A percentile compares a stretch with the other conserved stretches of the same genome.
Evolutionary conservation across 2,329 filamentous ascomycete species (phyloP).

Genomic region (Aureobasidium subglaciale): DNA sequence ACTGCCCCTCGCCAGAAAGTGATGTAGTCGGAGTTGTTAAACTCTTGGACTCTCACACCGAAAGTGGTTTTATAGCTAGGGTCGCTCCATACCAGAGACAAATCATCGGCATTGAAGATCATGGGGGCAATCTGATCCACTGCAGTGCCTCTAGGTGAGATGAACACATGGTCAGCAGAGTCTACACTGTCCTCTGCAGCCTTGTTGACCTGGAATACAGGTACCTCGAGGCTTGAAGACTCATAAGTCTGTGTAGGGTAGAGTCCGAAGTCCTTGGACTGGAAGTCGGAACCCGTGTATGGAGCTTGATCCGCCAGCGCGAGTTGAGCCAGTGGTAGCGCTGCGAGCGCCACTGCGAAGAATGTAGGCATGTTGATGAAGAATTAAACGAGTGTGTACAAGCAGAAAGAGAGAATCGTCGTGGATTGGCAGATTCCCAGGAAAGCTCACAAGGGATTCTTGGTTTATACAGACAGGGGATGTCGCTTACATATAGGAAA

Average conservation of each 20-base stretch:
- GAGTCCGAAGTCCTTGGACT: conserved; percentile 29
- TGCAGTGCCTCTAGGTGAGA: conserved; percentile 14
- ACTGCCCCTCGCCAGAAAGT: conserved; percentile 37
- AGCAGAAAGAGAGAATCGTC: background rate
- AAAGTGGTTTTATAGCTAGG: conserved; percentile 34
- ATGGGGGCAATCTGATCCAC: conserved; percentile 22
- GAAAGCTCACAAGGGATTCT: background rate
- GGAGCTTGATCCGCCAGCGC: conserved; percentile 10
- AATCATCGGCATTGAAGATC: conserved; percentile 25
- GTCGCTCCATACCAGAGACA: conserved; percentile 25
- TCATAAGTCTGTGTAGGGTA: conserved; percentile 31
- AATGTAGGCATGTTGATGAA: background rate
- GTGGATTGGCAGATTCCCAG: background rate
- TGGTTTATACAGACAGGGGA: background rate
- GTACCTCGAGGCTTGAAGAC: conserved; percentile 29
- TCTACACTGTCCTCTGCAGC: conserved; percentile 1
- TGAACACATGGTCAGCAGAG: conserved; percentile 3
- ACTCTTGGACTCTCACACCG: conserved; percentile 36
- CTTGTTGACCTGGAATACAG: conserved; percentile 19
- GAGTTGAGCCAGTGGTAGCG: background rate
- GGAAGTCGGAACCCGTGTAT: conserved; percentile 23
- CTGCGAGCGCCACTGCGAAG: background rate
- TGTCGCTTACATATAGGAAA: background rate
- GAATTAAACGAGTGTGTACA: background rate
- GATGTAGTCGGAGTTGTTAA: conserved; percentile 30